Evolutionary conservation across 495 filamentous ascomycete species (phyloP), one percentile per base, ranked within the genome.

Genomic region (Bombardia bombarda): DNA sequence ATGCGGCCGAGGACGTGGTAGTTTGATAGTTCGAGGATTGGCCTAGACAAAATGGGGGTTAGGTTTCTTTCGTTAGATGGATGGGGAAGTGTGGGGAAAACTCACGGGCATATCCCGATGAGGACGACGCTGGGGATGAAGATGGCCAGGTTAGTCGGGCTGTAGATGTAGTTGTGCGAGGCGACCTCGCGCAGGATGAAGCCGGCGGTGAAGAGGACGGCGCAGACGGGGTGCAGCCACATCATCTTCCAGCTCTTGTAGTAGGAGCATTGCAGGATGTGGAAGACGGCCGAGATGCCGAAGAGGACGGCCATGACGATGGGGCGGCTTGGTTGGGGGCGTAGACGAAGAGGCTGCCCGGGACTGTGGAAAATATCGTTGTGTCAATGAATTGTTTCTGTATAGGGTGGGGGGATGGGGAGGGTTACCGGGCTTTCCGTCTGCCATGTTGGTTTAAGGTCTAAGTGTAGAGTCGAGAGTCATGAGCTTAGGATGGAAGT

Each of bases 1-100:
- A 84, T 77, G 6, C 85, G 80, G 19, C 83, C 86, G 17, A 90
- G 76, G 40, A 82, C 75, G 50, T 86, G 72, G 61, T 87, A 92
- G 57, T 92, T 86, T 21, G 78, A 72, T 0, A 80, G 75, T 49
- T 86, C 82, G 47, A 84, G 84, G 34, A 89, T 62, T 5, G 85
- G 85, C 5, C 81, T n/a, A n/a, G 17, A 2, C 30, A 30, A 2
- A 26, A 4, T 18, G n/a, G n/a, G n/a, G n/a, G n/a, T n/a, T n/a
- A n/a, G n/a, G n/a, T n/a, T n/a, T n/a, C n/a, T n/a, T n/a, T n/a
- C n/a, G n/a, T n/a, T n/a, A 16, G 36, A 18, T 9, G 9, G 31
- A 24, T 6, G 7, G 14, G 10, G 17, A n/a, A 24, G 16, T 32
- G n/a, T 19, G 16, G 9, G 36, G 3, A 13, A 17, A 28, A 62